A percentile compares a stretch with the other conserved stretches of the same genome.
These are phyloP conservation scores for Apiotrichum siamense DNA, from an alignment of 1,284 basidiomycete species.

Conservation along the genomic window DNA sequence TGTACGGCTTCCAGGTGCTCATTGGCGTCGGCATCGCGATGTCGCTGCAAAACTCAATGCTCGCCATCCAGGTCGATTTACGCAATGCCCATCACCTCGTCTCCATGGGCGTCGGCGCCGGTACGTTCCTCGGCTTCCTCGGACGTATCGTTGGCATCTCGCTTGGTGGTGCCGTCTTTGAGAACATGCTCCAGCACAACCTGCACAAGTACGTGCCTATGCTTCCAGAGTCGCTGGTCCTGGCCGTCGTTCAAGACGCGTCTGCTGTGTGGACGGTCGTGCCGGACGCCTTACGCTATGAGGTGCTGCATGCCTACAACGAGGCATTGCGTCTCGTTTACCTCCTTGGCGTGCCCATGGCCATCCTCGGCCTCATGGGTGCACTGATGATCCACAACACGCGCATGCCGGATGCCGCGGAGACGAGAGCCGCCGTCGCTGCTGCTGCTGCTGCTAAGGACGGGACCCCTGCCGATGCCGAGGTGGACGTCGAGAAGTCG, in stretches of 20 bases:
- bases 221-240: constrained; percentile 17
- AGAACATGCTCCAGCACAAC: constrained; percentile 40
- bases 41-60: constrained; percentile 39
- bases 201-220: constrained; percentile 28
- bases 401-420: no score
- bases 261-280: constrained; percentile 33
- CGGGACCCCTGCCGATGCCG: no score
- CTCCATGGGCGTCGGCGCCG: constrained; percentile 32
- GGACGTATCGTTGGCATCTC: constrained; percentile 45
- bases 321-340: constrained; percentile 37
- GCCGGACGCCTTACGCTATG: constrained; percentile 23
- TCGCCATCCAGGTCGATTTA: constrained; percentile 43
- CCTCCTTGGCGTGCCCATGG: constrained; percentile 38
- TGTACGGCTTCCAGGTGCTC: constrained; percentile 42
- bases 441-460: no score
- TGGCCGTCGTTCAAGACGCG: constrained; percentile 30
- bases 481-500: no score
- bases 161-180: constrained; percentile 43
- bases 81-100: constrained; percentile 37
- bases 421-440: no score
- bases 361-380: constrained; percentile 26
- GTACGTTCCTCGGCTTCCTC: constrained; percentile 38
- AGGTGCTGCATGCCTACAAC: constrained; percentile 35
- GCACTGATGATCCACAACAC: constrained; percentile 36
- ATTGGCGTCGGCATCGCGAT: constrained; percentile 42